Evolutionary conservation across 2,329 filamentous ascomycete genomes (phyloP), one percentile per base, ranked within the genome.

Genomic region (Bipolaris bicolor): DNA sequence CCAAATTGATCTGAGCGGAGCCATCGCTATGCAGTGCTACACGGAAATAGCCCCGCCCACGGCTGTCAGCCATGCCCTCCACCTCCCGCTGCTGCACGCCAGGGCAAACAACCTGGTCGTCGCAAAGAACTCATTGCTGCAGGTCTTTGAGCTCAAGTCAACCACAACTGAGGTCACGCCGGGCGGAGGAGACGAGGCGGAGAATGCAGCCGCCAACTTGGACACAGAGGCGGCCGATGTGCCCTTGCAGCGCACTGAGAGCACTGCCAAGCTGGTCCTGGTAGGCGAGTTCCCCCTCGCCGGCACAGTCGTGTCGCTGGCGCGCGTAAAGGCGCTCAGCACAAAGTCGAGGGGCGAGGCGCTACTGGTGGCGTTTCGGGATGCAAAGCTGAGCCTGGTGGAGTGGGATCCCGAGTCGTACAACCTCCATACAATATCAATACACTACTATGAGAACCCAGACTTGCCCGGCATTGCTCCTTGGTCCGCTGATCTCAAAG

Each of bases 391-490:
- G 72, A 96, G 91, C 76, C 82, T 99, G 76, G 84, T 97, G 54
- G 91, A 97, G 79, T 99, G 95, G 95, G 91, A 98, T 74, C 88
- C 91, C 7, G 87, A 90, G 73, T 87, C 86, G 65, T 84, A 90
- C 76, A 86, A 86, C 49, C 88, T 98, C 67, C 88, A 89, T 67
- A 98, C 94, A 51, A 86, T 95, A 62, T 98, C 94, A 49, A 94
- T 99, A 69, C 95, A 99, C 80, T 98, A 93, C 82, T 99, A 98
- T 79, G 95, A 99, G 77, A 91, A 95, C 75, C 93, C 97, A 72
- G 93, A 97, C 73, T 82, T 94, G 60, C 87, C 90, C 64, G 88
- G 89, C 51, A 68, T 70, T 66, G 90, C 87, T 61, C 93, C 94
- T 0, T 97, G 92, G 89, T 88, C 90, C 49, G 84, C 89, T 50